These are phyloP conservation scores for Blastosporella zonata DNA, from an alignment of 1,284 basidiomycete genomes.

Conservation along the genomic window DNA sequence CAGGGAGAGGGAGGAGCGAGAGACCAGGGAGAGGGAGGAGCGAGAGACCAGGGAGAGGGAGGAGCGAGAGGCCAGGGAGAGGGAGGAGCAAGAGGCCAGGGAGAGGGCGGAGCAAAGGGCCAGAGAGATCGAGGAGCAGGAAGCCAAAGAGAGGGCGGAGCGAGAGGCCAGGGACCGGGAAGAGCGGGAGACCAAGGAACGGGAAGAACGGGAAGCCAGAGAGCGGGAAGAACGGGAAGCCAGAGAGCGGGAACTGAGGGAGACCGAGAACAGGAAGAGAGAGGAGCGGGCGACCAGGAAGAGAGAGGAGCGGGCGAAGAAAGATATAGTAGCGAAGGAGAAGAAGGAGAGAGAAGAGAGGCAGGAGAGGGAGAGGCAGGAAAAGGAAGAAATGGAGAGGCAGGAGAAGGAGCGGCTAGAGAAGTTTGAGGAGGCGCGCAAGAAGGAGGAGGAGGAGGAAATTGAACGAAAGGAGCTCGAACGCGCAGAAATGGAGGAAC, in stretches of 20 bases:
- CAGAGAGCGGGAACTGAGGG: background rate
- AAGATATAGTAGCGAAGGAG: no score
- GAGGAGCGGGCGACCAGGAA: no score
- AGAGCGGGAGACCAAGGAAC: background rate
- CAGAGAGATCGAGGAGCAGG: background rate
- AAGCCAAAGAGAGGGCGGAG: background rate
- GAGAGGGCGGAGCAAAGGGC: constrained; percentile 1
- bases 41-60: background rate
- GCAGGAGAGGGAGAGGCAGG: background rate
- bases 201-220: background rate
- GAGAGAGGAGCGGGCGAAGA: no score
- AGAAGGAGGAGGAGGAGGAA: background rate
- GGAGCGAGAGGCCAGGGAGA: background rate
- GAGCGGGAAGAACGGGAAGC: background rate
- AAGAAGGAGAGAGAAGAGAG: background rate
- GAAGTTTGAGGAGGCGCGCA: background rate
- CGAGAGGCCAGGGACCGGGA: background rate
- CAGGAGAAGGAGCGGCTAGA: background rate
- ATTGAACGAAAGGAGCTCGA: background rate
- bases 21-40: background rate
- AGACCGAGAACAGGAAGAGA: no score
- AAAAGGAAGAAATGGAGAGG: background rate
- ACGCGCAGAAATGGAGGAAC: background rate
- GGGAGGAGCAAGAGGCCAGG: background rate
- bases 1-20: background rate